phyloP scores from a whole-genome alignment of 2,329 filamentous ascomycete genomes.

The Alternaria dauci region DNA sequence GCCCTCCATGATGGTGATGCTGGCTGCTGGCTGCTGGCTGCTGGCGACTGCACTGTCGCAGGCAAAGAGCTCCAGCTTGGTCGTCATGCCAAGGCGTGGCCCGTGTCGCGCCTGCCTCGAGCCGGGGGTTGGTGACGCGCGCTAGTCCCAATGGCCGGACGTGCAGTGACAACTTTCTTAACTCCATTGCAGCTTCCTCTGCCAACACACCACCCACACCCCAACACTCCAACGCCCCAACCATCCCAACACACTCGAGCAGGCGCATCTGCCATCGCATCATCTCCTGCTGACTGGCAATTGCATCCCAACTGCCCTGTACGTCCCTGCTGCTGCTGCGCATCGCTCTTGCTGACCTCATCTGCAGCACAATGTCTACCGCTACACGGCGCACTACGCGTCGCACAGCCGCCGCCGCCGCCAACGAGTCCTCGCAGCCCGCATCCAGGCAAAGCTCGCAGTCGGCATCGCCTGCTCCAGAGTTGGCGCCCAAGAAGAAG shows the following conservation, averaged over 20 bases:
- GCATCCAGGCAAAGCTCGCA: slow-evolving; percentile 9
- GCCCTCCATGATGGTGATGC: slow-evolving; percentile 75
- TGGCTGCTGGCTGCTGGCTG: slow-evolving; percentile 19
- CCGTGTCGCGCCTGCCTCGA: slow-evolving; percentile 23
- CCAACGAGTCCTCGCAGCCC: slow-evolving; percentile 21
- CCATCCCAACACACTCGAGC: slow-evolving; percentile 6
- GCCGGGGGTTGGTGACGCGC: slow-evolving; percentile 18
- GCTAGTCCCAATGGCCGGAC: slow-evolving; percentile 16
- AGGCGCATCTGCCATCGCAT: slow-evolving; percentile 13
- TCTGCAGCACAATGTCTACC: slow-evolving; percentile 25
- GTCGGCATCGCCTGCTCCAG: slow-evolving; percentile 14
- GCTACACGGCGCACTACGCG: slow-evolving; percentile 28
- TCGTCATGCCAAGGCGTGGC: slow-evolving; percentile 32
- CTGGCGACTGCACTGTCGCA: slow-evolving; percentile 21
- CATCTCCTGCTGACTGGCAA: slow-evolving; percentile 9
- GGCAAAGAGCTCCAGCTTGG: slow-evolving; percentile 31
- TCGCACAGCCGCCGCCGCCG: slow-evolving; percentile 25
- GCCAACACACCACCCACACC: not conserved
- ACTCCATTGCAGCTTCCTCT: slow-evolving; percentile 26
- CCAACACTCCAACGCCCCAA: slow-evolving; percentile 2
- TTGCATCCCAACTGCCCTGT: slow-evolving; percentile 18
- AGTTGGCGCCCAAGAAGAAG: slow-evolving; percentile 18
- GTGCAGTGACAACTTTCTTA: slow-evolving; percentile 26
- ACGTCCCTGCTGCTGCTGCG: slow-evolving; percentile 18
- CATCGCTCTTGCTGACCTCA: slow-evolving; percentile 25